Evolutionary conservation across 73 alveolate genomes (phyloP), one percentile per base, ranked within the genome.

Genomic region (Uronychia setigera): DNA sequence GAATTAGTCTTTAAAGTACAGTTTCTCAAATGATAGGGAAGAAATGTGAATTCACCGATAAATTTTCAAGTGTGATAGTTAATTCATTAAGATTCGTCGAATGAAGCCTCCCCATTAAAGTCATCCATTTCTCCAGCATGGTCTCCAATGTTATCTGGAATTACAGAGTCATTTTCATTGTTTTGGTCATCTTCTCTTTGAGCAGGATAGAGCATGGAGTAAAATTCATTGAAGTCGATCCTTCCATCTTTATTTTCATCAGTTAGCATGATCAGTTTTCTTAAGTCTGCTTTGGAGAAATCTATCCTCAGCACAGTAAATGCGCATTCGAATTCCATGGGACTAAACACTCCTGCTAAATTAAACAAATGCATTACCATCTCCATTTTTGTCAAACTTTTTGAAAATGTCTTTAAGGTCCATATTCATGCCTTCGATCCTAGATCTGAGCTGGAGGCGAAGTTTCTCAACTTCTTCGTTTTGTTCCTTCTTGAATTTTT

Each of bases 191-290:
- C 78, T n/a, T n/a, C n/a, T n/a, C n/a, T n/a, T n/a, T n/a, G n/a
- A n/a, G n/a, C n/a, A n/a, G n/a, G n/a, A n/a, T n/a, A n/a, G n/a
- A 85, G 86, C 86, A 85, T 58, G 76, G 35, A 1, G 35, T 59
- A 77, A 34, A 86, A 86, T 33, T 86, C 92, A 31, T 86, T 78
- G 34, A 77, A 86, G 58, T 86, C 92, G n/a, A 86, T 80, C 78
- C 57, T 86, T n/a, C 92, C 92, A 80, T 86, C 92, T 33, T 86
- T 79, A 59, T 86, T 86, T 26, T 82, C 28, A 86, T 86, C 92
- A 32, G 84, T 60, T 1, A 86, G 59, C 46, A 80, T 34, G 26
- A 86, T 80, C 29, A 86, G 58, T 34, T 84, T 86, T 26, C 86
- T 29, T 59, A 86, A 32, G 26, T 86, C 84, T 26, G 59, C 77